Conservation (phyloP, 2,329 filamentous ascomycete species). For the Trichophaea hybrida region DNA sequence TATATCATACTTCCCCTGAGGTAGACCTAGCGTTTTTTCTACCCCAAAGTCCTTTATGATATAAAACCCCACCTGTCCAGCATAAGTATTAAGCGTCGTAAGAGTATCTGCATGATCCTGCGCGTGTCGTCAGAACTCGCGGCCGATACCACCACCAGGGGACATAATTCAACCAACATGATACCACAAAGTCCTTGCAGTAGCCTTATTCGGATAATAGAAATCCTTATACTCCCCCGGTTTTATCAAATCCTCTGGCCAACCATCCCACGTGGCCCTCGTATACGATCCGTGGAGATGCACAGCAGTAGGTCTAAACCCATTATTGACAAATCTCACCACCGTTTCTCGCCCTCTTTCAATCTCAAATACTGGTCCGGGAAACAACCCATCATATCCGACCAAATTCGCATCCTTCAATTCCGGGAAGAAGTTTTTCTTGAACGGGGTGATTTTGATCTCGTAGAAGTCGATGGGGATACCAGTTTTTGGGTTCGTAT, state of each 20-base stretch:
- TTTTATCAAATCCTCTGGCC: conserved; percentile 35
- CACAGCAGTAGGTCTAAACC: conserved; percentile 34
- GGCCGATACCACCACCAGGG: background rate
- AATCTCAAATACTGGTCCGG: conserved; percentile 42
- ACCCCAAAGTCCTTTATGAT: conserved; percentile 38
- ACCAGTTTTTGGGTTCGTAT: conserved; percentile 32
- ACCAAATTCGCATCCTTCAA: conserved; percentile 30
- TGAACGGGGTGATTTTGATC: conserved; percentile 29
- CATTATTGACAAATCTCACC: conserved; percentile 41
- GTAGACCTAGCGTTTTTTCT: conserved; percentile 38
- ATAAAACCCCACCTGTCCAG: conserved; percentile 44
- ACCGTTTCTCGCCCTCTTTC: conserved; percentile 39
- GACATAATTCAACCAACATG: conserved; percentile 29
- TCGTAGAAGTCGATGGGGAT: conserved; percentile 32
- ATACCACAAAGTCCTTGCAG: conserved; percentile 44
- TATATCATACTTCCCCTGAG: conserved; percentile 37
- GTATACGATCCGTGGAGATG: conserved; percentile 43
- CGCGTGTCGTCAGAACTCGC: background rate
- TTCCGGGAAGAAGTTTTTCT: conserved; percentile 32
- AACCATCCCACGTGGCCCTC: conserved; percentile 27
- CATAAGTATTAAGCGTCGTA: conserved; percentile 42
- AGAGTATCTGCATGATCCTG: conserved; percentile 15
- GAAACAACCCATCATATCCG: conserved; percentile 43
- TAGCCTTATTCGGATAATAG: conserved; percentile 45
- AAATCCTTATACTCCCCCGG: conserved; percentile 46